Evolutionary conservation across 257 asterid genomes (phyloP), one percentile per base, ranked within the genome.

Genomic region (Voacanga thouarsii): DNA sequence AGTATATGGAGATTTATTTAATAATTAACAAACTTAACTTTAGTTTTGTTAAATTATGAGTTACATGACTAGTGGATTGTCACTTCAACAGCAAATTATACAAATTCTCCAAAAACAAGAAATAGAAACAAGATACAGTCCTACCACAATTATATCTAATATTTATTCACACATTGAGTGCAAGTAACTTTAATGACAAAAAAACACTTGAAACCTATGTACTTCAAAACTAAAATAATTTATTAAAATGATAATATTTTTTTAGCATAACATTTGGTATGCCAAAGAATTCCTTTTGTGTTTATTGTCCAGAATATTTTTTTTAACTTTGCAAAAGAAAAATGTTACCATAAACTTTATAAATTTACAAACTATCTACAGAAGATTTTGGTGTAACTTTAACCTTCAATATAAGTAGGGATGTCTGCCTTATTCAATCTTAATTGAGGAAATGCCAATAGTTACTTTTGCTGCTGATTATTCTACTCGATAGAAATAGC

Each of bases 401-500:
- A 33, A 16, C 5, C 53, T 64, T 21, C 37, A 57, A 74, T 23
- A 71, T 7, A 14, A 28, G 18, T 59, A 0, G 61, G 26, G 63
- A 45, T 57, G 23, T 72, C 53, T 39, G 51, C 45, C 2, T 69
- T 73, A 88, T 74, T 86, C 86, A 57, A 95, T n/a, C n/a, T n/a
- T n/a, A n/a, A n/a, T n/a, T n/a, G n/a, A n/a, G n/a, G n/a, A n/a
- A n/a, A n/a, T n/a, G 53, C 82, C 88, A 66, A 81, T 66, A 7
- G 94, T 88, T 53, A 90, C 77, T 75, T 80, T 86, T 53, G 80
- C 57, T 41, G 88, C 81, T 51, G 99, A 78, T 93, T 98, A 14
- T 75, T 81, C 81, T 79, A 89, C 83, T 93, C 97, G 59, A 93
- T 63, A 79, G 86, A 83, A 59, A 96, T 96, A 10, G 96, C 99